Evolutionary conservation across 2,329 filamentous ascomycete species (phyloP), one percentile per base, ranked within the genome.

Genomic region (Calonectria pseudoreteaudii): DNA sequence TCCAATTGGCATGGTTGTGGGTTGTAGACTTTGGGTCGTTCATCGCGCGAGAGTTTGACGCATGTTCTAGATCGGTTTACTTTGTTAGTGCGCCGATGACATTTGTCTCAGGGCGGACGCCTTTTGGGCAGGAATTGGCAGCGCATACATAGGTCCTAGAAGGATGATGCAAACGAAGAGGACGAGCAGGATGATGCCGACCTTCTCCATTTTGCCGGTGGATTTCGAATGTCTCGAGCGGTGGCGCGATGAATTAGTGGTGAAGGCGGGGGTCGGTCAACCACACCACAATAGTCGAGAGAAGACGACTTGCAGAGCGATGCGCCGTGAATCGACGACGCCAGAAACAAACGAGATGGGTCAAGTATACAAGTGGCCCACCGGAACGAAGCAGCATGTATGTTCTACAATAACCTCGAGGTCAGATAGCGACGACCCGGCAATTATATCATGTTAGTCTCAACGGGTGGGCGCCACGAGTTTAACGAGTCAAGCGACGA

Each of bases 161-260:
- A 80, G 28, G 1, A 80, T 47, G 41, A 80, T 60, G 31, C 75
- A 73, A 14, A 80, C 69, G 34, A 80, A 80, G 4, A 80, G 68
- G 28, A 75, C 76, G 34, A 80, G 76, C 3, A 80, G 71, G 36
- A 80, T 75, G 34, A 80, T 75, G n/a, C 76, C 79, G n/a, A 80
- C 79, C 7, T 76, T 76, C 62, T 80, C 78, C 79, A 80, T 80
- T 64, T 26, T 26, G 50, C 38, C 47, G 56, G 60, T 20, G 31
- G 50, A 50, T 69, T 53, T 52, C 38, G 47, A 44, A 8, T 53
- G 52, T 20, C 11, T 26, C 26, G 64, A 52, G 66, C 18, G 30
- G 58, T 73, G 56, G 71, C 47, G 73, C 66, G 71, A 68, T 52
- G 36, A 30, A 50, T 31, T 52, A 16, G 1, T n/a, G n/a, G 41